phyloP scores from a whole-genome alignment of 306 rosid species.

The Gillenia trifoliata region DNA sequence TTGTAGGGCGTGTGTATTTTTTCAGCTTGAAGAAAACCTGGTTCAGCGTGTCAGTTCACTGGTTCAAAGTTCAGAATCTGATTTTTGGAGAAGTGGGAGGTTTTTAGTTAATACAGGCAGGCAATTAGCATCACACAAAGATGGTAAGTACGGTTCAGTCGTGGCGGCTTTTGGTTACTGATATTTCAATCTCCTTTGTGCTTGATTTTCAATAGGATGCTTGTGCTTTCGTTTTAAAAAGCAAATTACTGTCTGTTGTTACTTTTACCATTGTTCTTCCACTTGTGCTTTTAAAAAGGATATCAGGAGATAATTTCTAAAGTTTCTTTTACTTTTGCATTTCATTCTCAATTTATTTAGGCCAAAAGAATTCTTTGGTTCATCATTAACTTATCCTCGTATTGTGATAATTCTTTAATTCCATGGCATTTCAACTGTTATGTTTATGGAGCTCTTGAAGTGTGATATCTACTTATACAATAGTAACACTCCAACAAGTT shows the following conservation, averaged over 20 bases:
- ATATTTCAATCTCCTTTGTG: not conserved
- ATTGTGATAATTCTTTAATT: not conserved
- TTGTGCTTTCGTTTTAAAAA: not conserved
- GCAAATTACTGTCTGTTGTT: not conserved
- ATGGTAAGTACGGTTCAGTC: constrained; percentile 51
- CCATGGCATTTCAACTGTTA: not conserved
- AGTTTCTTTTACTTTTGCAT: not conserved
- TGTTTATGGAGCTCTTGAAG: not conserved
- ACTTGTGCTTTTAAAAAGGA: not conserved
- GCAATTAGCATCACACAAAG: constrained; percentile 72
- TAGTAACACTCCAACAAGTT: not conserved
- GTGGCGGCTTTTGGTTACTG: constrained; percentile 6
- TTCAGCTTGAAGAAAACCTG: constrained; percentile 77
- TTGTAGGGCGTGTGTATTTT: constrained; percentile 16
- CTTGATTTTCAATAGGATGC: not conserved
- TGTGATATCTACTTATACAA: not conserved
- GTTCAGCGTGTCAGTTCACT: constrained; percentile 49
- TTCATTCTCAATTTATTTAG: not conserved
- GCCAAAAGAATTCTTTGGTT: not conserved
- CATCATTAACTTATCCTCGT: not conserved
- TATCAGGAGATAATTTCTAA: not conserved
- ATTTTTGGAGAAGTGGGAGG: constrained; percentile 90
- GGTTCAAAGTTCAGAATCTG: constrained; percentile 52
- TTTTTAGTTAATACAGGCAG: constrained; percentile 68
- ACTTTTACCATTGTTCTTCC: not conserved